phyloP scores from a whole-genome alignment of 352 stramenopile species.

The Pythium volutum region DNA sequence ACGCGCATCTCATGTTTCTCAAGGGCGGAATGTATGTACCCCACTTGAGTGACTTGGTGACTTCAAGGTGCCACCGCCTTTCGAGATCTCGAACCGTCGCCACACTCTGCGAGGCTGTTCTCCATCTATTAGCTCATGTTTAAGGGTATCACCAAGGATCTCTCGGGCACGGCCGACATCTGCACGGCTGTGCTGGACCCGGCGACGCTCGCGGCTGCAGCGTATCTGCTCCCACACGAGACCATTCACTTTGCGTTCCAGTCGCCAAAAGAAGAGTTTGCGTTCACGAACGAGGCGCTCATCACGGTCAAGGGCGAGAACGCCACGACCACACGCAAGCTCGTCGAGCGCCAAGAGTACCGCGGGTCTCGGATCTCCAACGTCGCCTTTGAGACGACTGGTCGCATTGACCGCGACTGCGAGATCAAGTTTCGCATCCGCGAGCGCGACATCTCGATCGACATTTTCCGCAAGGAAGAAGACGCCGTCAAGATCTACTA shows the following conservation, averaged over 20 bases:
- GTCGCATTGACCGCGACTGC: conserved; percentile 46
- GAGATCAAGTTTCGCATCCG: conserved; percentile 60
- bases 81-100: background rate
- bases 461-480: conserved; percentile 39
- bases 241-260: conserved; percentile 52
- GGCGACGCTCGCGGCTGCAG: conserved; percentile 29
- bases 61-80: too few species aligned
- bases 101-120: background rate
- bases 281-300: conserved; percentile 67
- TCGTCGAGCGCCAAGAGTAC: conserved; percentile 44
- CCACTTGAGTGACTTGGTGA: too few species aligned
- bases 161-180: conserved; percentile 21
- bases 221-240: conserved; percentile 54
- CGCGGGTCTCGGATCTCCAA: conserved; percentile 26
- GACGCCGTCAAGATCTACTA: conserved; percentile 37
- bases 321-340: conserved; percentile 47
- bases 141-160: conserved; percentile 19
- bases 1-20: too few species aligned
- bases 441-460: conserved; percentile 40
- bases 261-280: conserved; percentile 57
- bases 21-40: too few species aligned
- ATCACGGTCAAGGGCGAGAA: conserved; percentile 37
- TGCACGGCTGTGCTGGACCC: conserved; percentile 30
- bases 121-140: conserved; percentile 11
- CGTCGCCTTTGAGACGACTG: conserved; percentile 47